These are phyloP conservation scores for Debaryomyces hansenii DNA, from an alignment of 805 yeast species.

Conservation along the genomic window DNA sequence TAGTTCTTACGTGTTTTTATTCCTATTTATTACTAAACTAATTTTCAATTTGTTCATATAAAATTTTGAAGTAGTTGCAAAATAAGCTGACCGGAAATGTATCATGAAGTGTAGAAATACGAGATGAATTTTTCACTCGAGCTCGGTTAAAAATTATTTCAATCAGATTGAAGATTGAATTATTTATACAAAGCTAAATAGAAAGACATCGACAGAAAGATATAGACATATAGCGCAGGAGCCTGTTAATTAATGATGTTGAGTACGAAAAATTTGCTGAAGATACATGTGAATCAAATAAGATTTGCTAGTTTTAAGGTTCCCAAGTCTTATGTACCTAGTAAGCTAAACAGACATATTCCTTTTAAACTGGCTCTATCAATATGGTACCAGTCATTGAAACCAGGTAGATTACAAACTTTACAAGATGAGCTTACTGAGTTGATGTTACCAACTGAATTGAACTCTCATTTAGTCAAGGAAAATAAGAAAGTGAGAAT, in stretches of 20 bases:
- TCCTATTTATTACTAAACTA: too few species aligned
- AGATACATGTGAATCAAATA: too few species aligned
- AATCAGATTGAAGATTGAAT: too few species aligned
- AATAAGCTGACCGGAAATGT: not conserved
- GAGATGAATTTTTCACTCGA: not conserved
- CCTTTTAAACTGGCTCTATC: conserved; percentile 12
- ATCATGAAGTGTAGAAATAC: not conserved
- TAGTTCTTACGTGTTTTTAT: too few species aligned
- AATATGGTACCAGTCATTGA: conserved; percentile 26
- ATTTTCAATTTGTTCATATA: too few species aligned
- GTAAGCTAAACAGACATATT: conserved; percentile 9
- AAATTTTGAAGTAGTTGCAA: too few species aligned
- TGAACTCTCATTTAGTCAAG: conserved; percentile 17
- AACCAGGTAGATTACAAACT: conserved; percentile 23
- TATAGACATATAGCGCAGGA: too few species aligned
- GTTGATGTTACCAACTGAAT: conserved; percentile 27
- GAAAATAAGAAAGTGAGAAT: conserved; percentile 17
- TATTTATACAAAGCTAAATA: too few species aligned
- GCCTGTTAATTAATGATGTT: too few species aligned
- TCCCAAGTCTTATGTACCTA: conserved; percentile 16
- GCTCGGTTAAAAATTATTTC: not conserved
- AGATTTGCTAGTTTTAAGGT: conserved; percentile 8
- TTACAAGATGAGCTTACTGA: conserved; percentile 37
- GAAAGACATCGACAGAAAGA: too few species aligned
- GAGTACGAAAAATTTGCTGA: too few species aligned